phyloP scores from a whole-genome alignment of 2,329 filamentous ascomycete species.

The Penicillium sp. region DNA sequence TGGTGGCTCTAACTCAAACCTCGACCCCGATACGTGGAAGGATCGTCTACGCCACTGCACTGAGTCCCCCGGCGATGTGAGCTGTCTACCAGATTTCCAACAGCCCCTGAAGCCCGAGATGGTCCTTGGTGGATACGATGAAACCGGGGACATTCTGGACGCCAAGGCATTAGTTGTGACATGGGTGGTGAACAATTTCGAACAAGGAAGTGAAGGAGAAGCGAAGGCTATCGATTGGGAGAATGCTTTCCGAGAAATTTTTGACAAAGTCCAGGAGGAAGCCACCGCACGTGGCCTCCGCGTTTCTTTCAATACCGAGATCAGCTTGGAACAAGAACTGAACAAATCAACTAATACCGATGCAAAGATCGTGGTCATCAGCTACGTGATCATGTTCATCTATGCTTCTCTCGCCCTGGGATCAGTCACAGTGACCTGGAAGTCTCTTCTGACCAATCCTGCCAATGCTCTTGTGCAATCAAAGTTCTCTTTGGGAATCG shows the following conservation, averaged over 20 bases:
- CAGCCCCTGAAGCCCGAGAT: constrained; percentile 84
- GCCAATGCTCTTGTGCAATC: constrained; percentile 85
- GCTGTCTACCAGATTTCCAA: constrained; percentile 82
- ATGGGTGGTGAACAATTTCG: constrained; percentile 89
- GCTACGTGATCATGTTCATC: constrained; percentile 98
- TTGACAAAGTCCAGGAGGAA: constrained; percentile 77
- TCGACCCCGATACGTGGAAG: constrained; percentile 68
- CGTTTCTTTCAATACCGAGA: constrained; percentile 91
- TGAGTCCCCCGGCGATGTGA: constrained; percentile 65
- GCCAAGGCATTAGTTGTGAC: constrained; percentile 81
- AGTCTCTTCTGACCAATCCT: constrained; percentile 76
- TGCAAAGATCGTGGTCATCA: constrained; percentile 92
- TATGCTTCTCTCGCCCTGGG: constrained; percentile 92
- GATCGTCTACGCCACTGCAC: constrained; percentile 70
- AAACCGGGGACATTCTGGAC: constrained; percentile 62
- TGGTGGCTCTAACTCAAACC: constrained; percentile 61
- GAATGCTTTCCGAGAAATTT: constrained; percentile 67
- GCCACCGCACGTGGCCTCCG: constrained; percentile 74
- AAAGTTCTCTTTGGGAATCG: constrained; percentile 93
- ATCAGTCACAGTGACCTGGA: constrained; percentile 75
- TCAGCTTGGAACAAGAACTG: constrained; percentile 89
- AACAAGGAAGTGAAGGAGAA: constrained; percentile 69
- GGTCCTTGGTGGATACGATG: constrained; percentile 77
- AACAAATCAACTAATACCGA: constrained; percentile 99
- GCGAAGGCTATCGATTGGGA: constrained; percentile 86